Base-by-base conservation (phyloP, 2,329 filamentous ascomycete genomes). In the Dothistroma septosporum region DNA sequence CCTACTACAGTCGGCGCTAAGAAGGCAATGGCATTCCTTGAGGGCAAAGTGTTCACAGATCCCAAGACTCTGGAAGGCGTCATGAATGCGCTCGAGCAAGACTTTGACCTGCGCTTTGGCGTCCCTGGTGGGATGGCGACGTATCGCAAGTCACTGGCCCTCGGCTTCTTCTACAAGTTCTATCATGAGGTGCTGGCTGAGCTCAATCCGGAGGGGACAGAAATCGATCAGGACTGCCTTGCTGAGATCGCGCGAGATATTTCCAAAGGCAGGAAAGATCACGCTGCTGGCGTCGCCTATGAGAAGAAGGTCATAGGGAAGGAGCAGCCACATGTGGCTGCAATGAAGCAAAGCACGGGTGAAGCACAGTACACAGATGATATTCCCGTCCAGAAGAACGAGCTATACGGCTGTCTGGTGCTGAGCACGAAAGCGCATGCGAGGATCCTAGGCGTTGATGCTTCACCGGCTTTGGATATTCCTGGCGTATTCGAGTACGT, bases 111-210 rank as follows among this genome's bases (percentile, higher is more conserved):
- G 32, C 82, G 85, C 4, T 97, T 96, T 69, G 88, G 92, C 57
- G 94, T 99, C 0, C 94, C 93, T 0, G 94, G 94, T 66, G 94
- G 94, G 41, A 99, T 99, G 94, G 93, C 94, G 0, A 96, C 92
- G 0, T 99, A 97, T 72, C 83, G 94, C 31, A 96, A 94, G 73
- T 90, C 92, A 0, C 79, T 99, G 9, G 93, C 94, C 0, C 80
- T 97, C 56, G 88, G 92, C 2, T 96, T 99, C 81, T 97, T 97
- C 77, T 97, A 97, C 76, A 87, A 92, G 44, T 99, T 97, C 76
- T 97, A 96, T 72, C 90, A 97, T 70, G 93, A 97, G 63, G 83
- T 93, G 0, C 80, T 97, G 47, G 82, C 85, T 0, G 82, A 82
- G 31, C 74, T 95, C 0, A 67, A 68, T 11, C 66, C 70, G 11